phyloP scores from a whole-genome alignment of 1,284 basidiomycete genomes.

The Cryptococcus deneoformans region DNA sequence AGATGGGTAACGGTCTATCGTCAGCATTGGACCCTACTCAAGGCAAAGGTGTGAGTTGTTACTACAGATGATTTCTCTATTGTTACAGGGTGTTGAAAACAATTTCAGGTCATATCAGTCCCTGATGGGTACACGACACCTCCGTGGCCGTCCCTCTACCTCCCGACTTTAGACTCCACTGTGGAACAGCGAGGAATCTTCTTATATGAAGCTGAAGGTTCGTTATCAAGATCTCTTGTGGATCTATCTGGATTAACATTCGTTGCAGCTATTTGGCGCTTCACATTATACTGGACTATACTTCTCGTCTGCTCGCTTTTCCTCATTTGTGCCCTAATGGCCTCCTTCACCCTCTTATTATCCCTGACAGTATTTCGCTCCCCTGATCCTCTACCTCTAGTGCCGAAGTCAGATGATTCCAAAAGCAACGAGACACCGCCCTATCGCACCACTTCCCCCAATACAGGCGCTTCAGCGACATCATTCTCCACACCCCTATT shows the following conservation, averaged over 20 bases:
- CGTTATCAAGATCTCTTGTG: background rate
- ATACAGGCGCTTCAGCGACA: background rate
- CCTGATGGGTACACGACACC: constrained; percentile 43
- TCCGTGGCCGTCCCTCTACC: constrained; percentile 56
- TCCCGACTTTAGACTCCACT: constrained; percentile 48
- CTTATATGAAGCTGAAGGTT: constrained; percentile 50
- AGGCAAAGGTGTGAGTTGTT: background rate
- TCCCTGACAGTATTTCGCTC: constrained; percentile 56
- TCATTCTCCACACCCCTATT: background rate
- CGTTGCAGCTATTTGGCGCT: constrained; percentile 67
- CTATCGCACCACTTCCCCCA: background rate
- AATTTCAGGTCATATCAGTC: constrained; percentile 14
- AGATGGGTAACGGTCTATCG: constrained; percentile 2
- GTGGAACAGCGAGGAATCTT: constrained; percentile 37
- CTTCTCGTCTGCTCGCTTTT: constrained; percentile 70
- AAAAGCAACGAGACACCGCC: background rate
- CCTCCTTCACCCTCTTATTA: constrained; percentile 65
- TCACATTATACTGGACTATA: constrained; percentile 81
- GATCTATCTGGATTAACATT: too few relatives aligned
- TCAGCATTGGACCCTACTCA: background rate
- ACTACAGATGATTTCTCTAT: background rate
- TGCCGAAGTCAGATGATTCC: background rate
- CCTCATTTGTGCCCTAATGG: constrained; percentile 63
- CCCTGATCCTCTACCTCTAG: background rate
- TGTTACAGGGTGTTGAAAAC: background rate